Percentiles rank a stretch among this genome's conserved stretches.
These are phyloP conservation scores for Massospora cicadina DNA, from an alignment of 371 early-diverging fungal species.

Conservation along the genomic window DNA sequence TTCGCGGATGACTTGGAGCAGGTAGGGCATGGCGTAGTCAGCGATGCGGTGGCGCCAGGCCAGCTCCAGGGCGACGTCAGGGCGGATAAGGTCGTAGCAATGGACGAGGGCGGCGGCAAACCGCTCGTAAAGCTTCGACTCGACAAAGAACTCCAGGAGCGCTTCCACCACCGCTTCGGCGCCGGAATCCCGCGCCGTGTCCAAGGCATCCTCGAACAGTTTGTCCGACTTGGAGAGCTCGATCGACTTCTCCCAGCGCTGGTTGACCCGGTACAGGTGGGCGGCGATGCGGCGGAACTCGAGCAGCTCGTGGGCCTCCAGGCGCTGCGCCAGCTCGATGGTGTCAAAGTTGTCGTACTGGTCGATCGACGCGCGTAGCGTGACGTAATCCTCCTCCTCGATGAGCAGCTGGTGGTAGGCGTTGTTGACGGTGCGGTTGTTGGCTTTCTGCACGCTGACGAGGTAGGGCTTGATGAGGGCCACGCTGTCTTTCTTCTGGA, in stretches of 20 bases:
- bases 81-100: conserved; percentile 84
- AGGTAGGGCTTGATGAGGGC: conserved; percentile 90
- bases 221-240: conserved; percentile 86
- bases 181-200: conserved; percentile 78
- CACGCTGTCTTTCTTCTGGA: conserved; percentile 88
- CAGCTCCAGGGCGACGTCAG: conserved; percentile 86
- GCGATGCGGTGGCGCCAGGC: conserved; percentile 73
- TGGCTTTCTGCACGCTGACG: conserved; percentile 72
- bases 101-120: conserved; percentile 81
- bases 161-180: conserved; percentile 80
- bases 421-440: conserved; percentile 81
- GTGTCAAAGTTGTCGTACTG: conserved; percentile 82
- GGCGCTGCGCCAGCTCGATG: conserved; percentile 67
- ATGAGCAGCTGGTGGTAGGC: conserved; percentile 89
- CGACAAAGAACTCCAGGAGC: conserved; percentile 82
- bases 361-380: conserved; percentile 80
- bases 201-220: conserved; percentile 93
- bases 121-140: conserved; percentile 70
- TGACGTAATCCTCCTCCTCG: conserved; percentile 89
- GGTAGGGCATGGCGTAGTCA: conserved; percentile 92
- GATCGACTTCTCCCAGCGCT: conserved; percentile 89
- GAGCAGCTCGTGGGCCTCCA: conserved; percentile 86
- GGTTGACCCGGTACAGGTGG: conserved; percentile 77
- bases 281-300: conserved; percentile 95
- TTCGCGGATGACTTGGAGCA: conserved; percentile 77